Conservation (phyloP, 2,329 filamentous ascomycete species). For the Pseudocercospora cruenta region DNA sequence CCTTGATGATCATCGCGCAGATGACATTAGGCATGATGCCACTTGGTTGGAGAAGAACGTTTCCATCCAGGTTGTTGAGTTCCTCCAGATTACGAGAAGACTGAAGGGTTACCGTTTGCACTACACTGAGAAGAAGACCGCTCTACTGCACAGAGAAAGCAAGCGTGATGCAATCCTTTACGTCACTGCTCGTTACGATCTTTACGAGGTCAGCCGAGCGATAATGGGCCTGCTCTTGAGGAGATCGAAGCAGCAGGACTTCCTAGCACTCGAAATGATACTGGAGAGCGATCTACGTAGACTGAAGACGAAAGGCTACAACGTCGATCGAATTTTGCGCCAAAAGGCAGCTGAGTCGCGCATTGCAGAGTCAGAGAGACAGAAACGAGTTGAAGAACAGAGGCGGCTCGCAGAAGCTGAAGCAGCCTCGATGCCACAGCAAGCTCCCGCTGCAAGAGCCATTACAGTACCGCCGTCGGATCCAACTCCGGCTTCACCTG, state of each 20-base stretch:
- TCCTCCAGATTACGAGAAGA: conserved; percentile 76
- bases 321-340: conserved; percentile 90
- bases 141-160: conserved; percentile 64
- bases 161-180: conserved; percentile 69
- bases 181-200: conserved; percentile 74
- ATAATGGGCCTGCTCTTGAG: conserved; percentile 79
- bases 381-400: conserved; percentile 64
- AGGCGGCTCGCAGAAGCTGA: conserved; percentile 49
- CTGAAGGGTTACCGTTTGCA: conserved; percentile 69
- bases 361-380: conserved; percentile 80
- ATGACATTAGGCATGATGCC: conserved; percentile 81
- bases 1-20: conserved; percentile 77
- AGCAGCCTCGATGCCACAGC: conserved; percentile 22
- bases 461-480: conserved; percentile 6
- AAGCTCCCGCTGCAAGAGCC: conserved; percentile 22
- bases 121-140: conserved; percentile 75
- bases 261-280: conserved; percentile 88
- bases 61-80: conserved; percentile 74
- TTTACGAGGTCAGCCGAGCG: conserved; percentile 90
- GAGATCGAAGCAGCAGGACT: conserved; percentile 84
- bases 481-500: conserved; percentile 31
- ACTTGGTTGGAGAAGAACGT: conserved; percentile 91
- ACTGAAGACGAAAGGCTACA: conserved; percentile 86
- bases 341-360: conserved; percentile 85
- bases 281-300: conserved; percentile 82